Conservation (phyloP, 441 rosid genomes). For the Euphorbia celastroides region DNA sequence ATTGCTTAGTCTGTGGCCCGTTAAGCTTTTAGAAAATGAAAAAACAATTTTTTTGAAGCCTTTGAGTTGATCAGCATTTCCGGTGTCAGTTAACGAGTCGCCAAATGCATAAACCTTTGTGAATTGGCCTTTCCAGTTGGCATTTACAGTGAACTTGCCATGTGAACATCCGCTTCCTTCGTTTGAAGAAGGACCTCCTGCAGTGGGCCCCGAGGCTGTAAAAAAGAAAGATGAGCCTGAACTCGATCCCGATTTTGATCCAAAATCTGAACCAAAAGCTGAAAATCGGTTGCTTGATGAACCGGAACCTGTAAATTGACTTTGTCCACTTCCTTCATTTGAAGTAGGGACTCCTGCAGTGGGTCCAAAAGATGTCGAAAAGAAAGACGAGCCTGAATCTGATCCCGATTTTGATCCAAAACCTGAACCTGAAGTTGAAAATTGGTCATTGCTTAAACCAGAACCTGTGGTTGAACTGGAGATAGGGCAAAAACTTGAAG, state of each 20-base stretch:
- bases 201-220: no score
- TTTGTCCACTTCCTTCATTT: neutral
- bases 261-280: neutral
- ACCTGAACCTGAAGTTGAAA: neutral
- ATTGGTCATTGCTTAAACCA: no score
- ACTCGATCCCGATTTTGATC: neutral
- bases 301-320: no score
- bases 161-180: neutral
- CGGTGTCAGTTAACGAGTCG: slow-evolving; percentile 40
- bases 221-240: neutral
- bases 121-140: slow-evolving; percentile 18
- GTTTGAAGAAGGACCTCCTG: no score
- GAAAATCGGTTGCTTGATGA: neutral
- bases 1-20: slow-evolving; percentile 24
- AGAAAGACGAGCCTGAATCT: neutral
- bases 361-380: no score
- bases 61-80: slow-evolving; percentile 27
- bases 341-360: neutral
- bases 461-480: no score
- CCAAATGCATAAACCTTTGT: slow-evolving; percentile 38
- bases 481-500: no score
- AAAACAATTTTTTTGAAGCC: slow-evolving; percentile 19
- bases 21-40: neutral
- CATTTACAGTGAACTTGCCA: neutral
- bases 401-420: neutral